Conservation (phyloP, 768 basidiomycete species). For the Coprinopsis marcescibilis region DNA sequence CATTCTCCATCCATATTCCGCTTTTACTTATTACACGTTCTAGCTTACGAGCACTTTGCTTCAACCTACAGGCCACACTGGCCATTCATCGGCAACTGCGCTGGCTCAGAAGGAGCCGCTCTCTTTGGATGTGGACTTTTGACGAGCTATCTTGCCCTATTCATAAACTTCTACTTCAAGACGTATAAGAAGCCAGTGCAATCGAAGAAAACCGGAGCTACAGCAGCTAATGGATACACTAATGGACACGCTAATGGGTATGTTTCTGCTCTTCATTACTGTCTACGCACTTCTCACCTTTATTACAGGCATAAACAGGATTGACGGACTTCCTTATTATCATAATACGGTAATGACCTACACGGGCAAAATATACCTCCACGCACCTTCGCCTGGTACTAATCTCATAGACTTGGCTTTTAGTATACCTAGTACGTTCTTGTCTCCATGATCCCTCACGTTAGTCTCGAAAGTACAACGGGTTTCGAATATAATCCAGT, state of each 20-base stretch:
- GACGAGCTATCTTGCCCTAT: constrained; percentile 86
- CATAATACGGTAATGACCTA: constrained; percentile 25
- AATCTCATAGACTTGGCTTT: constrained; percentile 22
- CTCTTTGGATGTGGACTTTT: constrained; percentile 85
- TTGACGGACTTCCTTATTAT: constrained; percentile 17
- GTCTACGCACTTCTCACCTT: neutral
- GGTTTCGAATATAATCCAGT: too few relatives aligned
- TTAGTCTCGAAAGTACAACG: constrained; percentile 2
- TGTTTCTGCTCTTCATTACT: neutral
- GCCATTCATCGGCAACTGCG: constrained; percentile 78
- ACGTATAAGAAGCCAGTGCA: constrained; percentile 68
- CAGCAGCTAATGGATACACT: constrained; percentile 32
- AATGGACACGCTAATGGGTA: constrained; percentile 30
- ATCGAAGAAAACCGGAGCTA: constrained; percentile 39
- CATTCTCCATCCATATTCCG: neutral
- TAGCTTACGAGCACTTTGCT: constrained; percentile 80
- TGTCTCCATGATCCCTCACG: neutral
- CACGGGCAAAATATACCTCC: constrained; percentile 32
- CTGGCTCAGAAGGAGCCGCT: constrained; percentile 85
- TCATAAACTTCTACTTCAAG: constrained; percentile 92
- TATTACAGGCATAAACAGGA: constrained; percentile 25
- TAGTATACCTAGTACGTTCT: neutral
- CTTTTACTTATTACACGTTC: constrained; percentile 8
- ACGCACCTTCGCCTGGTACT: constrained; percentile 29
- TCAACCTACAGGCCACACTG: constrained; percentile 49